These are phyloP conservation scores for Fusarium nisikadoi DNA, from an alignment of 2,329 filamentous ascomycete genomes.

Conservation along the genomic window DNA sequence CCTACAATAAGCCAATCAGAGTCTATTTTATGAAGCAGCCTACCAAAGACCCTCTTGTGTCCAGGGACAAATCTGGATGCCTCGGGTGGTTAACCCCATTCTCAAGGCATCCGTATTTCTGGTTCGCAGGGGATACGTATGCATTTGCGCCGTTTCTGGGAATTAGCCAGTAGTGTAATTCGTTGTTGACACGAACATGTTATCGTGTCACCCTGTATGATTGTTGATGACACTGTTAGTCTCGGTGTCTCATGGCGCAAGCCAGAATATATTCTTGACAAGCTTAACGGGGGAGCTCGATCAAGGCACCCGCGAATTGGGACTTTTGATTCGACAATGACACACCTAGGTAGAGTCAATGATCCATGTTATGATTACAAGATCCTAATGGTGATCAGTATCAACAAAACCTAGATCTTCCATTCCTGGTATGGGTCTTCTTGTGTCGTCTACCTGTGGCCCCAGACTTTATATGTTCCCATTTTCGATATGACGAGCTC, in stretches of 20 bases:
- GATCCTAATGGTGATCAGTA: conserved; percentile 2
- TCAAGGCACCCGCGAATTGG: conserved; percentile 15
- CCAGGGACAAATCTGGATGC: conserved; percentile 32
- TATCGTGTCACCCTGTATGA: background rate
- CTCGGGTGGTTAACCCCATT: conserved; percentile 25
- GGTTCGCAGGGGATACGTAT: conserved; percentile 38
- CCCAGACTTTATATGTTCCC: background rate
- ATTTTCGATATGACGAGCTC: background rate
- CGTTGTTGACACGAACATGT: background rate
- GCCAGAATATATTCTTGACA: conserved; percentile 9
- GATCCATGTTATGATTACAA: background rate
- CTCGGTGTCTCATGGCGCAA: conserved; percentile 6
- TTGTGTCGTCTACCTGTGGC: background rate
- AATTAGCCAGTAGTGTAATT: background rate
- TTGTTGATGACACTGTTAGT: conserved; percentile 1
- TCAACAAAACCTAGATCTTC: background rate
- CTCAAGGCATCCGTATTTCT: conserved; percentile 47
- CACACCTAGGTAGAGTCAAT: background rate
- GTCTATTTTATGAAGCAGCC: conserved; percentile 45
- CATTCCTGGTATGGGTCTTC: background rate
- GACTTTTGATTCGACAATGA: conserved; percentile 9
- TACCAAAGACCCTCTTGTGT: conserved; percentile 29
- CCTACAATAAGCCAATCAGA: conserved; percentile 38
- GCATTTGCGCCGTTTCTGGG: conserved; percentile 11
- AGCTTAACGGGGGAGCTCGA: conserved; percentile 17